Evolutionary conservation across 352 stramenopile species (phyloP).

Genomic region (Thalassiosira exigua): DNA sequence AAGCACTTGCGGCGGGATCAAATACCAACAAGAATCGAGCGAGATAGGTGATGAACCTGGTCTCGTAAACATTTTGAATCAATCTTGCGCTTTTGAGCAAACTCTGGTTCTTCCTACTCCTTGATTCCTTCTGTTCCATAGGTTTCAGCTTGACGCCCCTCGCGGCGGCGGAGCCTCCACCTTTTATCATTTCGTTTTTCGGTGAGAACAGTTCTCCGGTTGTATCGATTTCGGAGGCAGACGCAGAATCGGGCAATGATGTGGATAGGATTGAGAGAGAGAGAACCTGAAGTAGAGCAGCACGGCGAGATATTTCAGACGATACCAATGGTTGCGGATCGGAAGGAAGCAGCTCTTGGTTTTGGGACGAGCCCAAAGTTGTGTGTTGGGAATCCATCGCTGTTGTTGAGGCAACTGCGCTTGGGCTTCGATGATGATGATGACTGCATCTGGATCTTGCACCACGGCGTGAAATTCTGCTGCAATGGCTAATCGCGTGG

Average conservation of each 20-base stretch:
- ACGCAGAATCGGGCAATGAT: conserved; percentile 18
- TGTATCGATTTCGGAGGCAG: conserved; percentile 69
- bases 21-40: conserved; percentile 82
- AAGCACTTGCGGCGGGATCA: conserved; percentile 75
- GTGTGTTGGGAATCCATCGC: too few relatives aligned
- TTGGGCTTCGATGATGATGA: too few relatives aligned
- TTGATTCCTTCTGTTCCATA: conserved; percentile 15
- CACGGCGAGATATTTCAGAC: conserved; percentile 23
- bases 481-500: too few relatives aligned
- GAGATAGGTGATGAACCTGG: conserved; percentile 83
- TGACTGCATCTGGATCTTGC: too few relatives aligned
- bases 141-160: conserved; percentile 59
- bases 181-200: conserved; percentile 79
- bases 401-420: too few relatives aligned
- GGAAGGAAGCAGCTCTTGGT: too few relatives aligned
- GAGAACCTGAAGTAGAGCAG: conserved; percentile 28
- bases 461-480: too few relatives aligned
- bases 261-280: conserved; percentile 24
- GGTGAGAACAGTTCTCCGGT: conserved; percentile 75
- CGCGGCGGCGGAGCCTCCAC: conserved; percentile 58
- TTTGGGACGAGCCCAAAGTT: too few relatives aligned
- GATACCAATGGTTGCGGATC: background rate
- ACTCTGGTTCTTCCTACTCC: conserved; percentile 24
- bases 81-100: conserved; percentile 55
- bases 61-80: conserved; percentile 81